Base-by-base conservation (phyloP, 1,284 basidiomycete species). In the Anthracocystis setariae region DNA sequence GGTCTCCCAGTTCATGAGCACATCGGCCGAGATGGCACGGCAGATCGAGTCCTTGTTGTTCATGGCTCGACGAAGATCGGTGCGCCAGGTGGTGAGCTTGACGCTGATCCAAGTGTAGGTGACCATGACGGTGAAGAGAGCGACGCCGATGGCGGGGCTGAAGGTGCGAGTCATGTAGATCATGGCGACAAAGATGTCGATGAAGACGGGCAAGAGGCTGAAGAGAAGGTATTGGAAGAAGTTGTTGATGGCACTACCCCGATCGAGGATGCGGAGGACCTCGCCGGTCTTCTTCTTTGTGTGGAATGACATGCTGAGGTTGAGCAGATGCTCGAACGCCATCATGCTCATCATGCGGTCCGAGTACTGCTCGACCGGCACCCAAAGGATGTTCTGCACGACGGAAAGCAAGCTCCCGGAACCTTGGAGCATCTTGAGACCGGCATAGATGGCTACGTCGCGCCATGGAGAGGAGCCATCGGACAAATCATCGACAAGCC, bases 281-380 rank as follows among this genome's bases (percentile, higher is more conserved):
- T 90, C 89, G 29, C 88, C 89, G 3, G 88, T 89, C 84, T 89
- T 88, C 63, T 88, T 87, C 66, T 87, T 88, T 12, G 88, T 90
- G 83, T 94, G 90, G 87, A 91, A 94, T n/a, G 90, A 88, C 73
- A 94, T 89, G 9, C 90, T 91, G 21, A 95, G 87, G 66, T 81
- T 74, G 45, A 82, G 73, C 23, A 79, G 59, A 46, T 79, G 81
- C 39, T 79, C 71, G 42, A 82, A 82, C n/a, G 79, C 77, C 76
- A 82, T 78, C 43, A 79, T 67, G 57, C 76, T 78, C 76, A 82
- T 78, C 62, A 70, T 68, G 35, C 80, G 64, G 52, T 82, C 79
- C 64, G 90, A 92, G 81, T 89, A 92, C 84, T 93, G 92, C 88
- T 93, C 91, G 25, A 94, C 90, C 2, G 92, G 92, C 12, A 89